Percentiles rank a stretch among this genome's conserved stretches.
These are phyloP conservation scores for Filobasidium wieringae DNA, from an alignment of 768 basidiomycete species.

Conservation along the genomic window DNA sequence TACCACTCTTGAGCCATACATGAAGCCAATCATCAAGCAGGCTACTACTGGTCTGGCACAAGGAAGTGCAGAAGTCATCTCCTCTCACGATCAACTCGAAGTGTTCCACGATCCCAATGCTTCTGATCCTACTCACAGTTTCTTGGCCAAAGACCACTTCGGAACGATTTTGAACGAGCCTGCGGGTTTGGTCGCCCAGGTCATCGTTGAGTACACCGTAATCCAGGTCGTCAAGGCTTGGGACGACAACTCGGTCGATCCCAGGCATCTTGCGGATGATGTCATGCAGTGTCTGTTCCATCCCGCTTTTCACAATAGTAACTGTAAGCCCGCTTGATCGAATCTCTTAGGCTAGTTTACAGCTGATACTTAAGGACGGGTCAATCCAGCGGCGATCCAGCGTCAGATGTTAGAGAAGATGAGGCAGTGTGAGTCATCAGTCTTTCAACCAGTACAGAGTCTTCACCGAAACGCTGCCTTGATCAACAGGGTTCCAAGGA, in stretches of 20 bases:
- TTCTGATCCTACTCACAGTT: constrained; percentile 50
- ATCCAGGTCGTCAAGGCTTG: constrained; percentile 63
- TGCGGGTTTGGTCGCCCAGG: constrained; percentile 58
- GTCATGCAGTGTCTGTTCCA: constrained; percentile 36
- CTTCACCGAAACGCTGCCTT: background rate
- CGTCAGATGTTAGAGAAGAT: constrained; percentile 7
- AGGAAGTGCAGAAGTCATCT: constrained; percentile 65
- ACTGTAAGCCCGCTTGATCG: constrained; percentile 15
- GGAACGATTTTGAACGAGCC: constrained; percentile 37
- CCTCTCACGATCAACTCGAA: constrained; percentile 70
- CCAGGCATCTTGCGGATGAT: constrained; percentile 29
- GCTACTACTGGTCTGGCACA: constrained; percentile 46
- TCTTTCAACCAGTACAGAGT: background rate
- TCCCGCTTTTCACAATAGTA: constrained; percentile 28
- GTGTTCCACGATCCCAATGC: constrained; percentile 74
- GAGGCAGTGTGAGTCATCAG: constrained; percentile 1
- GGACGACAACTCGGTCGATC: constrained; percentile 49
- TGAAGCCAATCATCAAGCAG: background rate
- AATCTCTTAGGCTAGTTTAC: background rate
- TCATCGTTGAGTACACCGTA: constrained; percentile 58
- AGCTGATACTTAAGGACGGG: background rate
- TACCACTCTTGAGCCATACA: constrained; percentile 60
- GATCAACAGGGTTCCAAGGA: constrained; percentile 14
- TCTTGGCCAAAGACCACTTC: constrained; percentile 15
- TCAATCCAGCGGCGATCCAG: constrained; percentile 6